A percentile compares a stretch with the other conserved stretches of the same genome.
These are phyloP conservation scores for Talaromyces sp. DNA, from an alignment of 2,329 filamentous ascomycete species.

Conservation along the genomic window DNA sequence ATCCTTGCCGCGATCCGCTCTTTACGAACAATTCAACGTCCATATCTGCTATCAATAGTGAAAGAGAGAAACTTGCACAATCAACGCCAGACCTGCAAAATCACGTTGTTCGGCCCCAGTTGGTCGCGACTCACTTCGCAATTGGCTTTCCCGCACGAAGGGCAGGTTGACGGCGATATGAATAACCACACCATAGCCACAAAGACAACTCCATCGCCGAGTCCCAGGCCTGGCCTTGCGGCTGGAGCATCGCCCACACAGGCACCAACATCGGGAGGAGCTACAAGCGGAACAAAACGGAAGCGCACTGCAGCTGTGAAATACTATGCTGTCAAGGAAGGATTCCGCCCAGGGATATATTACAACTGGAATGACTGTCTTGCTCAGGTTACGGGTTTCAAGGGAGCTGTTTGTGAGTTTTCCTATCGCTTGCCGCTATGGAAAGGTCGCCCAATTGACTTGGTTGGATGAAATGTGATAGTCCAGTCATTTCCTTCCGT, in stretches of 20 bases:
- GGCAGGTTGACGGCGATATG: background rate
- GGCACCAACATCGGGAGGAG: conserved; percentile 24
- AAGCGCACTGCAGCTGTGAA: conserved; percentile 53
- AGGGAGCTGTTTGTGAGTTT: conserved; percentile 66
- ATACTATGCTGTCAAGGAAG: conserved; percentile 63
- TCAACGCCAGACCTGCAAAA: background rate
- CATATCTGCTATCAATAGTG: background rate
- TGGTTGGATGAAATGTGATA: conserved; percentile 33
- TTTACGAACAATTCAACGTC: conserved; percentile 4
- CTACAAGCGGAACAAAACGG: conserved; percentile 51
- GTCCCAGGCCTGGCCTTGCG: conserved; percentile 29
- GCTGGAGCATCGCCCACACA: conserved; percentile 25
- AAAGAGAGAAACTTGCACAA: background rate
- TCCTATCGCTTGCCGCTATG: background rate
- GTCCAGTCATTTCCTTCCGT: conserved; percentile 74
- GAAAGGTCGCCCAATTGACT: background rate
- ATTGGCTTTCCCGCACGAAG: background rate
- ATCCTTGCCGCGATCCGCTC: background rate
- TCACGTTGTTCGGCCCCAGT: background rate
- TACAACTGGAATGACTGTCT: conserved; percentile 62
- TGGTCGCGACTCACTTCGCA: background rate
- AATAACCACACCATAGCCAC: conserved; percentile 6
- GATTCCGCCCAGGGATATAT: conserved; percentile 61
- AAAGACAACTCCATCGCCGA: conserved; percentile 35
- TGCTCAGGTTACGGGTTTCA: conserved; percentile 59